These are phyloP conservation scores for Themeda triandra DNA, from an alignment of 176 grass and related monocot genomes.

Conservation along the genomic window DNA sequence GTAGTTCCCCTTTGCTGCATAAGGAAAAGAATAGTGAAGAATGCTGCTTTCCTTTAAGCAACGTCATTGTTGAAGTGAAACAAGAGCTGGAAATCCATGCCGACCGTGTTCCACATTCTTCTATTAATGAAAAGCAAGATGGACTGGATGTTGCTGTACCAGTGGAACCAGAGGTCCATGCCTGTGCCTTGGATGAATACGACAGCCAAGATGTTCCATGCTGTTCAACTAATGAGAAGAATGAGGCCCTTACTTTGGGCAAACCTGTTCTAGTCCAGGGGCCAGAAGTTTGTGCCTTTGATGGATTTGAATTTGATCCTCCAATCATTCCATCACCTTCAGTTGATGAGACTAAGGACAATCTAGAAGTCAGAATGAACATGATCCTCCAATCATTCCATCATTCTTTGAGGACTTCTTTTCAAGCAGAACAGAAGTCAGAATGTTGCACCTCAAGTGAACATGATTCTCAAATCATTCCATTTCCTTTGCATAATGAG, in stretches of 20 bases:
- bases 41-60: slow-evolving; percentile 27
- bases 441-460: slow-evolving; percentile 7
- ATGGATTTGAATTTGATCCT: slow-evolving; percentile 26
- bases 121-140: slow-evolving; percentile 20
- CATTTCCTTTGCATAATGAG: slow-evolving; percentile 28
- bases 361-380: neutral
- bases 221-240: neutral
- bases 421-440: slow-evolving; percentile 10
- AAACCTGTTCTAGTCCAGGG: slow-evolving; percentile 23
- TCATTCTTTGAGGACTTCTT: slow-evolving; percentile 9
- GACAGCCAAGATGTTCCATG: neutral
- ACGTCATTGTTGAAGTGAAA: slow-evolving; percentile 2
- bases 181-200: neutral
- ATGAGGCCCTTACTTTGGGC: neutral
- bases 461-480: slow-evolving; percentile 18
- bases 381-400: neutral
- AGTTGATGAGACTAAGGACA: neutral
- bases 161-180: slow-evolving; percentile 11
- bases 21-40: slow-evolving; percentile 1
- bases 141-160: slow-evolving; percentile 18
- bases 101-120: neutral
- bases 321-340: slow-evolving; percentile 4
- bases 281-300: neutral
- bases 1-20: slow-evolving; percentile 15
- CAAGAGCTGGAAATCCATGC: slow-evolving; percentile 17